These are phyloP conservation scores for Claviceps pusilla DNA, from an alignment of 2,329 filamentous ascomycete genomes.

Conservation along the genomic window DNA sequence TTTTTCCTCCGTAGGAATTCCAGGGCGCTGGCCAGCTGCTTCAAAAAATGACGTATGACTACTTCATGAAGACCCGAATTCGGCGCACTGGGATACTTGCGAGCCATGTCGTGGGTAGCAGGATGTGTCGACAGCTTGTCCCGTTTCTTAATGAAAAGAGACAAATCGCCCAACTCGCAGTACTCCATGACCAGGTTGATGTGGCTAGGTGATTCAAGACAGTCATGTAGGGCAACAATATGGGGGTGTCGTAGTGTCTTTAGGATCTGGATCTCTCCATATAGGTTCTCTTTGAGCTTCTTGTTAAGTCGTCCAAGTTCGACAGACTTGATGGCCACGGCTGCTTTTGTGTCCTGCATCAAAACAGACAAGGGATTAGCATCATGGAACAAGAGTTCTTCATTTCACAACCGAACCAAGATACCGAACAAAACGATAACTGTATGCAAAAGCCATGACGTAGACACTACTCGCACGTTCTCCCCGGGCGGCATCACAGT, in stretches of 20 bases:
- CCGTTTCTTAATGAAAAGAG: slow-evolving; percentile 90
- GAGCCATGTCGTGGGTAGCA: slow-evolving; percentile 76
- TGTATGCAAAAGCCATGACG: neutral
- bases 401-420: neutral
- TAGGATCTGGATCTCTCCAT: slow-evolving; percentile 88
- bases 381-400: too few species aligned
- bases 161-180: slow-evolving; percentile 87
- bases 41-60: slow-evolving; percentile 87
- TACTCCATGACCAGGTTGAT: slow-evolving; percentile 99
- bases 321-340: slow-evolving; percentile 93
- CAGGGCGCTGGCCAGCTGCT: slow-evolving; percentile 84
- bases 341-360: slow-evolving; percentile 57
- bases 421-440: neutral
- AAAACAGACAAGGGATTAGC: neutral
- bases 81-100: slow-evolving; percentile 75
- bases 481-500: neutral
- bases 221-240: slow-evolving; percentile 91
- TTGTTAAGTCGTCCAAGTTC: slow-evolving; percentile 80
- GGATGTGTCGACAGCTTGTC: slow-evolving; percentile 65
- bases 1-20: slow-evolving; percentile 74
- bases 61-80: slow-evolving; percentile 89
- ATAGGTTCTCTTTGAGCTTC: slow-evolving; percentile 92
- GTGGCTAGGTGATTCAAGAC: slow-evolving; percentile 69
- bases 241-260: slow-evolving; percentile 89
- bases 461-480: neutral